These are phyloP conservation scores for Fusarium torulosum DNA, from an alignment of 2,329 filamentous ascomycete species.

Conservation along the genomic window DNA sequence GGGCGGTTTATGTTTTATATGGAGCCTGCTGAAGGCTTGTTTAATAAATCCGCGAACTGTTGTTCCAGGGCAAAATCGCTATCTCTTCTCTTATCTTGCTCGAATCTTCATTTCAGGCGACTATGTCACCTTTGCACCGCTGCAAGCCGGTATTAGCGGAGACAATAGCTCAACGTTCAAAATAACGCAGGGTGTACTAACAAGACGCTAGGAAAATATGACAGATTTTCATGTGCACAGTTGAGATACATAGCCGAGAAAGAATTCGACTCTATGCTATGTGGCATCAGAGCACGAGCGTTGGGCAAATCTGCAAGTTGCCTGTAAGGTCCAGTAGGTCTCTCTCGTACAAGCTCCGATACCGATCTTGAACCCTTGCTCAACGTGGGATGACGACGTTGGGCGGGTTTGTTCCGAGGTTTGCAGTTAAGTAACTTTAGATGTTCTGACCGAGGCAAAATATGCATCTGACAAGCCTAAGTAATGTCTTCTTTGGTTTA, in stretches of 20 bases:
- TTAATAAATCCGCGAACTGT: slow-evolving; percentile 1
- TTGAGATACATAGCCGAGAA: not conserved
- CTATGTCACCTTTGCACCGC: slow-evolving; percentile 27
- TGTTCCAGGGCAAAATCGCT: slow-evolving; percentile 7
- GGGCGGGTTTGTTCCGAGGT: slow-evolving; percentile 14
- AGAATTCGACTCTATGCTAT: slow-evolving; percentile 28
- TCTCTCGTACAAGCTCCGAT: slow-evolving; percentile 32
- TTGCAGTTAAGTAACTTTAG: not conserved
- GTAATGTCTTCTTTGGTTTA: not conserved
- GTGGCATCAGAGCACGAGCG: slow-evolving; percentile 9
- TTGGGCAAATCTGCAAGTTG: slow-evolving; percentile 20
- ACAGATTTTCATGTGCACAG: not conserved
- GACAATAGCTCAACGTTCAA: slow-evolving; percentile 20
- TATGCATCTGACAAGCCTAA: not conserved
- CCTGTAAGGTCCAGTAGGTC: slow-evolving; percentile 28
- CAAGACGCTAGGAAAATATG: slow-evolving; percentile 34
- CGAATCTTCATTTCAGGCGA: slow-evolving; percentile 7
- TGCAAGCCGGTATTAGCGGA: slow-evolving; percentile 40
- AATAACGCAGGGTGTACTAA: slow-evolving; percentile 46
- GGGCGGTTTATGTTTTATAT: slow-evolving; percentile 30
- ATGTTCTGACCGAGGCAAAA: slow-evolving; percentile 20
- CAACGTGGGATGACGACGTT: slow-evolving; percentile 39
- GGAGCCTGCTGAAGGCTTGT: slow-evolving; percentile 22
- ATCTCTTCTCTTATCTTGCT: slow-evolving; percentile 5
- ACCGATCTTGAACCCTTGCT: slow-evolving; percentile 37